Evolutionary conservation across 169 alveolate species (phyloP).

Genomic region (Plasmodium knowlesi): DNA sequence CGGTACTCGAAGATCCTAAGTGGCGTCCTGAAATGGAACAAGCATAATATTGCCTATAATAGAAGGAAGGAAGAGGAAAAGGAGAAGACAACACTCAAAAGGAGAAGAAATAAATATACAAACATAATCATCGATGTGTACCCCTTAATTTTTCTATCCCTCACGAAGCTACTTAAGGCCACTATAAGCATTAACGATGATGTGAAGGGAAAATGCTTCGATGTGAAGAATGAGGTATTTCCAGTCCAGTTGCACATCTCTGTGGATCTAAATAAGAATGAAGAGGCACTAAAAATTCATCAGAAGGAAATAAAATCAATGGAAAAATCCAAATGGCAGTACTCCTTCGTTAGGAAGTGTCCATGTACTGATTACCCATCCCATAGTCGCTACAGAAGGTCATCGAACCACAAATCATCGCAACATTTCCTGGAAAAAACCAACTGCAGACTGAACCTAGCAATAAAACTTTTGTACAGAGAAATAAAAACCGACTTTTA

Average conservation of each 20-base stretch:
- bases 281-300: conserved; percentile 22
- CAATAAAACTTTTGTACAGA: conserved; percentile 39
- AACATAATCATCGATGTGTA: conserved; percentile 59
- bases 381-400: not conserved
- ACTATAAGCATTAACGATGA: conserved; percentile 26
- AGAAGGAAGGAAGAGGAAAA: conserved; percentile 35
- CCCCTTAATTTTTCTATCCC: conserved; percentile 52
- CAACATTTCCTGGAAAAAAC: not conserved
- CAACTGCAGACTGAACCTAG: not conserved
- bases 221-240: conserved; percentile 50
- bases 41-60: conserved; percentile 48
- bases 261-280: conserved; percentile 23
- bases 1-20: not conserved
- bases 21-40: conserved; percentile 30
- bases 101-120: conserved; percentile 70
- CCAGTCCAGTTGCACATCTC: conserved; percentile 32
- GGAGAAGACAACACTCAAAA: not conserved
- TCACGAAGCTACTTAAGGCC: conserved; percentile 26
- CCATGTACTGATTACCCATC: not conserved
- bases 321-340: not conserved
- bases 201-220: conserved; percentile 40
- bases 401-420: not conserved
- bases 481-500: conserved; percentile 68
- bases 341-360: conserved; percentile 22
- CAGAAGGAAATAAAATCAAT: not conserved